Evolutionary conservation across 805 yeast genomes (phyloP), one percentile per base, ranked within the genome.

Genomic region (Yarrowia bubula): DNA sequence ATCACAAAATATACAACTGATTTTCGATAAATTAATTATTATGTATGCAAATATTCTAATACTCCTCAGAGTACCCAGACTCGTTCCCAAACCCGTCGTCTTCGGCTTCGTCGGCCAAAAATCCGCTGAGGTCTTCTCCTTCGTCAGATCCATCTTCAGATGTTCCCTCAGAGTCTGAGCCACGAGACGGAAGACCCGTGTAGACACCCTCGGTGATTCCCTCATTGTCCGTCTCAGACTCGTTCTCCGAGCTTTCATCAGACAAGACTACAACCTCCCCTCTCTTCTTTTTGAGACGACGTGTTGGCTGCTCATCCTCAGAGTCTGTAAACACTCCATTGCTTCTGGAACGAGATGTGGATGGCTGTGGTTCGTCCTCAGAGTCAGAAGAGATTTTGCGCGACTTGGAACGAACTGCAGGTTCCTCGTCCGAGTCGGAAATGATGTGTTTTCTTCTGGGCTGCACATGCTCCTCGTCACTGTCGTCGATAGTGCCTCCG

Each of bases 41-140:
- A 22, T 22, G 5, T 22, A 22, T 22, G 28, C 28, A 22, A 22
- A 22, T 22, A 22, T 22, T 22, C 37, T 47, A 47, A 8, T 32
- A 47, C 28, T 47, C 53, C n/a, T 47, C 53, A 6, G 53, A 47
- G 38, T 47, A 47, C 53, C 33, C 53, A 6, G 39, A 38, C 13
- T 47, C 51, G 15, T 43, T 32, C 3, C 28, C 48, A 22, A 37
- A 31, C 8, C 37, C 37, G 9, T 28, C 51, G 9, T 31, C 37
- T 18, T 46, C 51, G 6, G 51, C 37, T 9, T 46, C 51, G 10
- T 31, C 37, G 14, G 32, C 22, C 22, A 46, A 35, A 8, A 46
- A 46, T 13, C 37, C 51, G 5, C 37, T 14, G 8, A 46, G 18
- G 15, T 31, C 51, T 8, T 46, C 39, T 22, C 28, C 28, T 10